Conservation (phyloP, 257 asterid species). For the Paraleonurus japonicus region DNA sequence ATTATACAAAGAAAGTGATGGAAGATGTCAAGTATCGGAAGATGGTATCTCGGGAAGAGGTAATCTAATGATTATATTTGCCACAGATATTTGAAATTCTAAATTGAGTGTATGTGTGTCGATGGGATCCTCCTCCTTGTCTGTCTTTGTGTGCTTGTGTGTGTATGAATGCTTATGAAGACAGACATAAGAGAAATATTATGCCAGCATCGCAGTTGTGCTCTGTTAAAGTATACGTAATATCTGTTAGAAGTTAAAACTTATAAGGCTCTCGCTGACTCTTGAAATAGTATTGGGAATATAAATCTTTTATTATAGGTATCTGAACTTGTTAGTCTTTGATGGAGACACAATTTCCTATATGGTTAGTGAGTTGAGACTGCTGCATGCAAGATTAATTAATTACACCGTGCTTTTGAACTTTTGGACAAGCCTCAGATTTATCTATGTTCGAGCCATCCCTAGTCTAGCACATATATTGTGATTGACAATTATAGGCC, state of each 20-base stretch:
- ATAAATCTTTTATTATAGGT: slow-evolving; percentile 8
- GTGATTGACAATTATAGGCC: slow-evolving; percentile 3
- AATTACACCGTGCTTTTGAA: background rate
- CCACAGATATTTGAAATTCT: slow-evolving; percentile 11
- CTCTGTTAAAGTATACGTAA: background rate
- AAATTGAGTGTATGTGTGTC: slow-evolving; percentile 10
- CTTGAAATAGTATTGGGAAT: background rate
- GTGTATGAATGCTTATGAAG: background rate
- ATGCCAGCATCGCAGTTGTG: background rate
- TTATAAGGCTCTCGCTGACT: background rate
- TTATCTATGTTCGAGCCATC: background rate
- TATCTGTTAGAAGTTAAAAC: background rate
- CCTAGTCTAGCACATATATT: background rate
- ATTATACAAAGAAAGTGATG: slow-evolving; percentile 82
- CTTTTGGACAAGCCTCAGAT: background rate
- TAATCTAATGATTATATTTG: slow-evolving; percentile 27
- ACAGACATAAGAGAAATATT: background rate
- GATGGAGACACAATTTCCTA: slow-evolving; percentile 1
- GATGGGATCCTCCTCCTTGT: background rate
- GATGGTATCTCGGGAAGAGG: slow-evolving; percentile 95
- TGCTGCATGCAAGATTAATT: background rate
- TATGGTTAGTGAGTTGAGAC: background rate
- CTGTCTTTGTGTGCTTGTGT: background rate
- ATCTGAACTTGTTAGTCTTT: slow-evolving; percentile 7
- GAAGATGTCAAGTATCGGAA: slow-evolving; percentile 90